A percentile compares a stretch with the other conserved stretches of the same genome.
Evolutionary conservation across 495 filamentous ascomycete genomes (phyloP).

Genomic region (Pseudomonodictys pantanalensis): DNA sequence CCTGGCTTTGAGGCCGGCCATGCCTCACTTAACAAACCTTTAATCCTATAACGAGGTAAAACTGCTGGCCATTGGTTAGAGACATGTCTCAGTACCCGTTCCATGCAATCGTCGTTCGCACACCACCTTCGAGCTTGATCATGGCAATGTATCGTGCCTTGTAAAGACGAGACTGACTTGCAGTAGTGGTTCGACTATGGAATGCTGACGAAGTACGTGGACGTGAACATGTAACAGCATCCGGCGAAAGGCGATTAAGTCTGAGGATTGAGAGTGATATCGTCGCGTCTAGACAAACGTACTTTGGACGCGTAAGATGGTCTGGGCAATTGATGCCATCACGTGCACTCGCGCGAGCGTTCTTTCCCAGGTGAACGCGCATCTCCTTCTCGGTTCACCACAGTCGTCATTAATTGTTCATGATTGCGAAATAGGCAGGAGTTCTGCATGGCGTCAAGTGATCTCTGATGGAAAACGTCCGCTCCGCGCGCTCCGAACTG

Average conservation of each 20-base stretch:
- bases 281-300: not conserved
- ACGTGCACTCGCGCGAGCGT: slow-evolving; percentile 18
- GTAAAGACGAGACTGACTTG: not conserved
- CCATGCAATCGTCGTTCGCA: slow-evolving; percentile 9
- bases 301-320: not conserved
- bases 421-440: slow-evolving; percentile 18
- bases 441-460: slow-evolving; percentile 26
- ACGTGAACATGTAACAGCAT: no score
- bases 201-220: no score
- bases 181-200: no score
- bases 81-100: slow-evolving; percentile 27
- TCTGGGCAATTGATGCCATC: not conserved
- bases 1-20: slow-evolving; percentile 13
- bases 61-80: slow-evolving; percentile 11
- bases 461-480: no score
- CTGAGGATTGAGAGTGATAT: no score
- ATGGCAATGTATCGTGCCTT: slow-evolving; percentile 2
- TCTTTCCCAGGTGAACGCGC: no score
- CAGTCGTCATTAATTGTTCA: slow-evolving; percentile 17
- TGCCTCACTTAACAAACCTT: slow-evolving; percentile 28
- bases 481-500: no score
- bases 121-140: not conserved
- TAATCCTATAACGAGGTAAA: slow-evolving; percentile 8
- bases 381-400: not conserved
- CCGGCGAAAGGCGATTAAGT: no score